Evolutionary conservation across 2,329 filamentous ascomycete species (phyloP), one percentile per base, ranked within the genome.

Genomic region (Pseudocercospora crystallina): DNA sequence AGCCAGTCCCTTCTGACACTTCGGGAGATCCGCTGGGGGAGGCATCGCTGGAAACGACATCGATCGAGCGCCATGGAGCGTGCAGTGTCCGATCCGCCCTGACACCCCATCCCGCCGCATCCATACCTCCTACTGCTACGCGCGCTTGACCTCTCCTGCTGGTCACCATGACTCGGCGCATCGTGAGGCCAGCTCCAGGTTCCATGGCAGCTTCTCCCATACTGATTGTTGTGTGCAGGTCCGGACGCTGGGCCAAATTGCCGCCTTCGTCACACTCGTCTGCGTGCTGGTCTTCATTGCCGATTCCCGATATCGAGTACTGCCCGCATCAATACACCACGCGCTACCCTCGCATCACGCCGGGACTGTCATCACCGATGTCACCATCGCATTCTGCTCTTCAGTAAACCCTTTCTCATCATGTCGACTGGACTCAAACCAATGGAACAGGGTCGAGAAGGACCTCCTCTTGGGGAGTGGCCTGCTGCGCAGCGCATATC

Each of bases 401-500:
- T 79, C 79, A 10, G 63, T 94, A 45, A 94, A 91, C 44, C 75
- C 74, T 4, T 61, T 71, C 29, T 64, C 61, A 12, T 57, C 51
- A 10, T 66, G 63, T 73, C 84, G 83, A 56, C 80, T 94, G 56
- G 86, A 94, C 64, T 71, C 78, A 33, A 74, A 82, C 37, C 76
- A 81, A 56, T 96, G 91, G 91, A 84, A 89, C 61, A 86, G 88
- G 42, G 77, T 96, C 56, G 87, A 95, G 59, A 96, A 96, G 73
- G 90, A 96, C 66, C 79, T 96, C 0, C 94, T 90, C 67, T 80
- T 96, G 13, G 83, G 83, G 54, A 82, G 80, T 52, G 81, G 84
- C 44, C 89, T 89, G 82, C 78, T 88, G 37, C 82, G 82, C 26
- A 87, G 81, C 65, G 90, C 89, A 30, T 96, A 89, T 69, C 70